Evolutionary conservation across 2,329 filamentous ascomycete species (phyloP).

Genomic region (Thermothelomyces thermophilus): DNA sequence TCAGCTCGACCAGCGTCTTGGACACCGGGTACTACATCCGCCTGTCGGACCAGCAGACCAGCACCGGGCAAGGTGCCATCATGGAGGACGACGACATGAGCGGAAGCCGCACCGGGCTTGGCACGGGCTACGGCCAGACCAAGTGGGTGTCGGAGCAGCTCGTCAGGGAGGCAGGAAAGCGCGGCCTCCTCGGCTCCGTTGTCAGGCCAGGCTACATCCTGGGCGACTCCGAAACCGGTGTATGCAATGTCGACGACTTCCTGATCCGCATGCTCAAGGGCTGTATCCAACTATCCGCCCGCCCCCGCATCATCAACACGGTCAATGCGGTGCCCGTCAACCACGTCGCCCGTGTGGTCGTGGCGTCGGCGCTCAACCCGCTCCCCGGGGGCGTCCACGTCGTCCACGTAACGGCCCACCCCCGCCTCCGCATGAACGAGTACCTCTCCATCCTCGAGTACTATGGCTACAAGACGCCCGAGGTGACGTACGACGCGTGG

Average conservation of each 20-base stretch:
- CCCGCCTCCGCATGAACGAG: slow-evolving; percentile 69
- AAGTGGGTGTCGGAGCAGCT: slow-evolving; percentile 72
- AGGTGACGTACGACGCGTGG: slow-evolving; percentile 65
- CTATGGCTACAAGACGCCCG: slow-evolving; percentile 66
- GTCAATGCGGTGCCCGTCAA: slow-evolving; percentile 85
- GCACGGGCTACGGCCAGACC: slow-evolving; percentile 83
- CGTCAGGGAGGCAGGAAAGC: slow-evolving; percentile 67
- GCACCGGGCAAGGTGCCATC: slow-evolving; percentile 57
- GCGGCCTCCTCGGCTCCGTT: slow-evolving; percentile 69
- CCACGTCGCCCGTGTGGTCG: slow-evolving; percentile 74
- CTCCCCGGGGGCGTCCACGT: slow-evolving; percentile 48
- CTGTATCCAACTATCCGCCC: slow-evolving; percentile 67
- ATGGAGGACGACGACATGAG: slow-evolving; percentile 71
- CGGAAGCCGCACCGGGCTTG: slow-evolving; percentile 68
- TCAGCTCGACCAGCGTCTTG: slow-evolving; percentile 75
- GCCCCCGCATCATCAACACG: slow-evolving; percentile 76
- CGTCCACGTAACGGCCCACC: slow-evolving; percentile 72
- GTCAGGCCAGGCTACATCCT: slow-evolving; percentile 81
- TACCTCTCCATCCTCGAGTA: slow-evolving; percentile 63
- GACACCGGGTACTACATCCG: slow-evolving; percentile 77
- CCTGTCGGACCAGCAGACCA: slow-evolving; percentile 57
- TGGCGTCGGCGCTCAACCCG: slow-evolving; percentile 64
- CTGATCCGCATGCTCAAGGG: slow-evolving; percentile 80
- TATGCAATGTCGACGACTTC: slow-evolving; percentile 82
- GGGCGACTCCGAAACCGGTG: slow-evolving; percentile 64